Evolutionary conservation across 495 filamentous ascomycete species (phyloP), one percentile per base, ranked within the genome.

Genomic region (Bacidia rubella): DNA sequence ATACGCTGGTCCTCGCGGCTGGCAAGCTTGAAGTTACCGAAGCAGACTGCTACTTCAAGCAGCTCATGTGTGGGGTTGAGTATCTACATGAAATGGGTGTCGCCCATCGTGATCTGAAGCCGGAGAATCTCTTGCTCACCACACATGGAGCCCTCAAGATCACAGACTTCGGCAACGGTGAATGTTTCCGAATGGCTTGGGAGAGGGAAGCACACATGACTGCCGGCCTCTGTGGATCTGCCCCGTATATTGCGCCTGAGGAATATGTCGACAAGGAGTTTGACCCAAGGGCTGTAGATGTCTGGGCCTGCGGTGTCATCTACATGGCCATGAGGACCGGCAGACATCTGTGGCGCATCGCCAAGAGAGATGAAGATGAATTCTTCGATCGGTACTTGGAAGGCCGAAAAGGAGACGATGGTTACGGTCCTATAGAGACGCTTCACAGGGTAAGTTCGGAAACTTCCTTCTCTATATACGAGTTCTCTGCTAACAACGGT

Each of bases 81-180:
- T 99, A 99, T 66, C 87, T 99, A 79, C 92, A 99, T 67, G 92
- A 97, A 62, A 99, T 99, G 92, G 92, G 92, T 21, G 92, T 99
- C 35, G 90, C 92, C 9, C 92, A 99, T 66, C 86, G 92, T 57
- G 92, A 99, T 62, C 69, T 99, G 26, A 99, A 99, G 68, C 92
- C 92, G 23, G 92, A 99, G 68, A 98, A 99, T 59, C 75, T 99
- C 17, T 80, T 99, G 0, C 73, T 99, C 24, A 99, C 93, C 19
- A 90, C 85, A 2, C 86, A 87, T 58, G 92, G 92, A 49, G 82
- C 82, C n/a, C 75, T 99, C 57, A 99, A 99, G 64, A 97, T 99
- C 58, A 97, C 93, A 26, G 92, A 99, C 65, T 99, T 99, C 60
- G 92, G 92, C 53, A 99, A 99, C 61, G 92, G 93, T 59, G 92